These are phyloP conservation scores for Scheffersomyces illinoinensis DNA, from an alignment of 1,139 yeast species.

Conservation along the genomic window DNA sequence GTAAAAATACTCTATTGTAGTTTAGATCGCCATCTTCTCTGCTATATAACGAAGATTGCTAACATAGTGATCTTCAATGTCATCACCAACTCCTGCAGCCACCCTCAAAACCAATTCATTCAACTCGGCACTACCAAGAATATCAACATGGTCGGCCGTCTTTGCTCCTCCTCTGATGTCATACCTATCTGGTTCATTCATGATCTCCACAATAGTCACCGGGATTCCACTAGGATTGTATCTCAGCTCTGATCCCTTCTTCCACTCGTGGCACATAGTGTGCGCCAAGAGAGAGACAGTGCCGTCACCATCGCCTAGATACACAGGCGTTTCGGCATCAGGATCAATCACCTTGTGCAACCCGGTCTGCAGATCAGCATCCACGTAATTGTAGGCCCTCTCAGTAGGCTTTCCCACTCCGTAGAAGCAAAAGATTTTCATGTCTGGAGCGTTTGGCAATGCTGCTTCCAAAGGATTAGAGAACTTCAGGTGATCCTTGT, in stretches of 20 bases:
- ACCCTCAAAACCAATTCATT: constrained; percentile 82
- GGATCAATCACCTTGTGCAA: constrained; percentile 70
- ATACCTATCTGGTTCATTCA: constrained; percentile 88
- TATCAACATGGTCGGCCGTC: constrained; percentile 97
- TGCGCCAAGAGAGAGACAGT: constrained; percentile 88
- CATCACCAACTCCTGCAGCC: constrained; percentile 76
- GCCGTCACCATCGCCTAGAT: constrained; percentile 92
- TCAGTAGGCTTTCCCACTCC: constrained; percentile 97
- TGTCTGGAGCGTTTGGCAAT: constrained; percentile 88
- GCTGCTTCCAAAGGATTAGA: constrained; percentile 88
- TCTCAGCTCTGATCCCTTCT: constrained; percentile 56
- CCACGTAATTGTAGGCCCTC: constrained; percentile 79
- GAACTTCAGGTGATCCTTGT: constrained; percentile 79
- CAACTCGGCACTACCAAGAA: constrained; percentile 87
- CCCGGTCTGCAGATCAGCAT: constrained; percentile 55
- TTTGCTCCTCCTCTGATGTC: constrained; percentile 97
- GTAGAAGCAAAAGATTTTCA: constrained; percentile 86
- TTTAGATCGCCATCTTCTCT: constrained; percentile 38
- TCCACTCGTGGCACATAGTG: constrained; percentile 81
- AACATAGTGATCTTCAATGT: constrained; percentile 58
- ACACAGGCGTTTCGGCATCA: constrained; percentile 60
- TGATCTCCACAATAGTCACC: constrained; percentile 85
- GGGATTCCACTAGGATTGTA: constrained; percentile 78
- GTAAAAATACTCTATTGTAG: too few relatives aligned
- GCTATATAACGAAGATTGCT: constrained; percentile 67